phyloP scores from a whole-genome alignment of 1,284 basidiomycete species.

The Meira miltonrushii region DNA sequence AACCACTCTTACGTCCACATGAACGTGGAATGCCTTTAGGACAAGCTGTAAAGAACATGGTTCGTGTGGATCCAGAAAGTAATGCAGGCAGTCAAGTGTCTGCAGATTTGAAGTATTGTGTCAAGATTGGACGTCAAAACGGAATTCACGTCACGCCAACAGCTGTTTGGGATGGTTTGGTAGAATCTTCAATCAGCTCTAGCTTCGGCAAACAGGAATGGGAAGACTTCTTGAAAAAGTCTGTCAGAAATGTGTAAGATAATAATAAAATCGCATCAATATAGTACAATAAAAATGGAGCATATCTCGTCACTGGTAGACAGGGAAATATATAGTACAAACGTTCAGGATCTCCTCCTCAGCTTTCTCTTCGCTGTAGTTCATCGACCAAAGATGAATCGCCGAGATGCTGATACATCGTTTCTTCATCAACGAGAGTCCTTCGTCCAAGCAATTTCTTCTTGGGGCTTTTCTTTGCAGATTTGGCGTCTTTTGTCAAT shows the following conservation, averaged over 20 bases:
- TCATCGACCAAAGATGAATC: too few relatives aligned
- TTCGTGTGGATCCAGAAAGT: slow-evolving; percentile 62
- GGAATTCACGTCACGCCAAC: slow-evolving; percentile 87
- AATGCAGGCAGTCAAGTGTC: slow-evolving; percentile 74
- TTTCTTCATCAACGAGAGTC: not conserved
- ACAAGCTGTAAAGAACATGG: slow-evolving; percentile 60
- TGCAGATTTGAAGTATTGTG: slow-evolving; percentile 75
- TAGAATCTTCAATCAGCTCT: slow-evolving; percentile 68
- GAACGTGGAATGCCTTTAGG: slow-evolving; percentile 51
- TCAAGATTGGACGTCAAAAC: slow-evolving; percentile 72
- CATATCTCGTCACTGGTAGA: too few relatives aligned
- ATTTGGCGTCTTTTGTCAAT: not conserved
- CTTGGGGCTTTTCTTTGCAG: not conserved
- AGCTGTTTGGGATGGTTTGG: slow-evolving; percentile 62
- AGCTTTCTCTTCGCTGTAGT: too few relatives aligned
- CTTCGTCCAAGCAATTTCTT: not conserved
- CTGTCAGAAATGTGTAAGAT: slow-evolving; percentile 53
- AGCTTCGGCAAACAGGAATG: slow-evolving; percentile 80
- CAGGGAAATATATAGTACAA: too few relatives aligned
- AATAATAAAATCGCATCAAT: too few relatives aligned
- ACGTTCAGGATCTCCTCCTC: too few relatives aligned
- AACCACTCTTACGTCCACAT: slow-evolving; percentile 55
- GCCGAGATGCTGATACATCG: too few relatives aligned
- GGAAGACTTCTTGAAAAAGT: slow-evolving; percentile 70
- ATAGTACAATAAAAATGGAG: too few relatives aligned